phyloP scores from a whole-genome alignment of 1,284 basidiomycete genomes.

The Vanrija pseudolonga region DNA sequence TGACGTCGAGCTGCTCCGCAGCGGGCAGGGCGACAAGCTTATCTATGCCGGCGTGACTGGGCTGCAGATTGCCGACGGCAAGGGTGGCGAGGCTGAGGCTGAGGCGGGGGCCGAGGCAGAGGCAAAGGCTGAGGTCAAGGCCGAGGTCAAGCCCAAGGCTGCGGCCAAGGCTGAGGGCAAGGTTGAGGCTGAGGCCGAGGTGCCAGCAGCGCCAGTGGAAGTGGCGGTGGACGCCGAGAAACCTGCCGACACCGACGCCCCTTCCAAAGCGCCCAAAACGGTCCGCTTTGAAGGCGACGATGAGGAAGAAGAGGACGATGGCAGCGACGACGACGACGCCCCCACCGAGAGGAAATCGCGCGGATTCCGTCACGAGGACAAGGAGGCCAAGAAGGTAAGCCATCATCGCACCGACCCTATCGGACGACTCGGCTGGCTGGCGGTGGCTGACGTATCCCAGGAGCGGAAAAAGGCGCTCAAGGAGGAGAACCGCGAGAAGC shows the following conservation, averaged over 20 bases:
- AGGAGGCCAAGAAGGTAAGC: slow-evolving; percentile 82
- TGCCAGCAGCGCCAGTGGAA: background rate
- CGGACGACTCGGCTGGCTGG: too few species aligned
- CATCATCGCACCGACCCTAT: background rate
- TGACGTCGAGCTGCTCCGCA: slow-evolving; percentile 68
- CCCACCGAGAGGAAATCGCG: slow-evolving; percentile 60
- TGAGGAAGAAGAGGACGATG: too few species aligned
- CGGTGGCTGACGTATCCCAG: slow-evolving; percentile 52
- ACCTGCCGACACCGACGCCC: background rate
- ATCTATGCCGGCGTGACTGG: slow-evolving; percentile 85
- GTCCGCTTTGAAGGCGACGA: slow-evolving; percentile 28
- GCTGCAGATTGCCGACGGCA: slow-evolving; percentile 53
- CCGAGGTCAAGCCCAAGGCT: background rate
- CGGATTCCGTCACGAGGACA: slow-evolving; percentile 86
- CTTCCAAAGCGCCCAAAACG: background rate
- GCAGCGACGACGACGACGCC: slow-evolving; percentile 19
- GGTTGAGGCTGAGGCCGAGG: slow-evolving; percentile 37
- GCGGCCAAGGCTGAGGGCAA: background rate
- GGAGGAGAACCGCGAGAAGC: slow-evolving; percentile 77
- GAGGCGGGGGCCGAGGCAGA: background rate
- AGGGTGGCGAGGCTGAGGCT: slow-evolving; percentile 9
- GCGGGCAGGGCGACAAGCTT: slow-evolving; percentile 66
- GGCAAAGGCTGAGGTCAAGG: background rate
- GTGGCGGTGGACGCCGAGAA: background rate
- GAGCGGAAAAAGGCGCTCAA: slow-evolving; percentile 86